A percentile compares a stretch with the other conserved stretches of the same genome.
Conservation (phyloP, 2,329 filamentous ascomycete species). For the Botrytis hyacinthi region DNA sequence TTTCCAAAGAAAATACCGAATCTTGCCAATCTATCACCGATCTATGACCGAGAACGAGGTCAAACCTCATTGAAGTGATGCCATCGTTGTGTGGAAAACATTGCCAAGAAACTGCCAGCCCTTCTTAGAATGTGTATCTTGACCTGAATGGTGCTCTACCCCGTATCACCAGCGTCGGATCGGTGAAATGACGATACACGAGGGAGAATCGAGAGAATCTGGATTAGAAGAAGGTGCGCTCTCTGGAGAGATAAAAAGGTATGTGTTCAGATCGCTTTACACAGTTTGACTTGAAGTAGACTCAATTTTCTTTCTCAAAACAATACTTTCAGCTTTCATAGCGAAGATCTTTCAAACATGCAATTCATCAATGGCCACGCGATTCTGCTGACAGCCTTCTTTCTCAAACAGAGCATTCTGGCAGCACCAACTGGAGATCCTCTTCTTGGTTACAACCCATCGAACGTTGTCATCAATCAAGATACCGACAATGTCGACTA, state of each 20-base stretch:
- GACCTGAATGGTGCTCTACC: background rate
- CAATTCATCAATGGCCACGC: background rate
- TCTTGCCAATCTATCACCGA: slow-evolving; percentile 11
- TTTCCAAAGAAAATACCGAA: background rate
- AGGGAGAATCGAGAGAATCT: background rate
- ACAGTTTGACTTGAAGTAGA: background rate
- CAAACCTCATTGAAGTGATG: background rate
- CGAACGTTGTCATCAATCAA: slow-evolving; percentile 40
- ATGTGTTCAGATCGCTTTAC: background rate
- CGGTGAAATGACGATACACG: background rate
- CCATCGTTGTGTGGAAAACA: background rate
- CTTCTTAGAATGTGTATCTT: background rate
- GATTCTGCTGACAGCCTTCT: slow-evolving; percentile 18
- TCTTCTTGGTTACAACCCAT: slow-evolving; percentile 44
- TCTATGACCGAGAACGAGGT: background rate
- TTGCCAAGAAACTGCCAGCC: slow-evolving; percentile 2
- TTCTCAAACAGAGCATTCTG: slow-evolving; percentile 14
- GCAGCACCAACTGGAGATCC: slow-evolving; percentile 33
- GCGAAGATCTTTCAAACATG: background rate
- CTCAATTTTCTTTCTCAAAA: background rate
- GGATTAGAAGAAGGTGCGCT: background rate
- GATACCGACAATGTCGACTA: slow-evolving; percentile 41
- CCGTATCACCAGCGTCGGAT: background rate
- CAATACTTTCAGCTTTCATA: background rate
- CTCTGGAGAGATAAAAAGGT: background rate